phyloP scores from a whole-genome alignment of 192 early-diverging fungal genomes.

The Podila horticola region DNA sequence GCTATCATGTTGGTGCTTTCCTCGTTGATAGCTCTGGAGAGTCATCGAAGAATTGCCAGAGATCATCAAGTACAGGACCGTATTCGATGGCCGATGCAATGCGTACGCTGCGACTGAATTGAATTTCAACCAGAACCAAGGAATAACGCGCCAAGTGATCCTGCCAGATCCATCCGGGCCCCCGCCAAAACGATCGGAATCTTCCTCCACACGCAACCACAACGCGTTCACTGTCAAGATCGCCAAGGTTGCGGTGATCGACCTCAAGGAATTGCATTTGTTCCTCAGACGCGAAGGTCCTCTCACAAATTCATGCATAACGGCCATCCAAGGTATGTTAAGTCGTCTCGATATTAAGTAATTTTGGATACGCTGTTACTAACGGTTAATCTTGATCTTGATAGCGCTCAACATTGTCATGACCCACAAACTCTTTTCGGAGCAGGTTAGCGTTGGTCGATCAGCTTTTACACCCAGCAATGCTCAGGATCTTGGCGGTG shows the following conservation, averaged over 20 bases:
- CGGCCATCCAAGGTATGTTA: conserved; percentile 30
- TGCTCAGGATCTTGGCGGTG: conserved; percentile 60
- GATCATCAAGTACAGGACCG: conserved; percentile 18
- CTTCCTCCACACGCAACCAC: conserved; percentile 1
- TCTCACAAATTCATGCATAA: conserved; percentile 24
- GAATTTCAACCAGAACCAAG: neutral
- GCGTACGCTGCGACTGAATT: conserved; percentile 33
- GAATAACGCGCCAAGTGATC: conserved; percentile 16
- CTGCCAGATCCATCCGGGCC: conserved; percentile 18
- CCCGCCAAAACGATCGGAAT: neutral
- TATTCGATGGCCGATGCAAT: conserved; percentile 37
- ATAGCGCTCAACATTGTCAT: conserved; percentile 50
- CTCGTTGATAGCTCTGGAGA: conserved; percentile 25
- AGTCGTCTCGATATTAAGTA: neutral
- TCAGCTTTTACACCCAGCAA: conserved; percentile 24
- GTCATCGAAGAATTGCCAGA: conserved; percentile 35
- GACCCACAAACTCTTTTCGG: conserved; percentile 38
- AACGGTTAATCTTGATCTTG: neutral
- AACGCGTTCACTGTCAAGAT: conserved; percentile 45
- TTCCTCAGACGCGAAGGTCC: conserved; percentile 28
- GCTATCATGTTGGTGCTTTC: neutral
- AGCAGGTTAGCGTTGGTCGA: conserved; percentile 40
- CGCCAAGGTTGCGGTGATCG: conserved; percentile 7
- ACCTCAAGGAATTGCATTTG: conserved; percentile 30
- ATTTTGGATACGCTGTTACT: neutral